Base-by-base conservation (phyloP, 257 asterid species). In the Misopates orontium region DNA sequence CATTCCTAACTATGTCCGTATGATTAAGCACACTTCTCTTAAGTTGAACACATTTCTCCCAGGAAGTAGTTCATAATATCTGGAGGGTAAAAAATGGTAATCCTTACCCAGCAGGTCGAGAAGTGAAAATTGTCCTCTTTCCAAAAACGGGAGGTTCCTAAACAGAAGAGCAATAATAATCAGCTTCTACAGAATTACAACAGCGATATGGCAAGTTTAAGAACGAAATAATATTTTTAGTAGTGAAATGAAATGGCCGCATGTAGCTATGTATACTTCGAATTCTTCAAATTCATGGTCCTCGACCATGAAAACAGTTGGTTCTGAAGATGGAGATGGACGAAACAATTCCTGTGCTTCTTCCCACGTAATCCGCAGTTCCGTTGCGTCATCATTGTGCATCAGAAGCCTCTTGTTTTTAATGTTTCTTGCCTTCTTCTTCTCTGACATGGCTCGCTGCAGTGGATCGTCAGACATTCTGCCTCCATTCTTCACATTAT, bases 131-230 rank as follows among this genome's bases (percentile, higher is more conserved):
- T 12, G 96, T 88, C 86, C 74, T 82, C 90, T 94, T 94, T 52
- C 97, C 99, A 54, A 94, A 82, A 53, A 94, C 67, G 0, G 99
- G 99, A 56, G 99, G 97, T 76, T 90, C 97, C 99, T 94, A 4
- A 62, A 60, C 52, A 21, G 57, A 62, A 69, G 21, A 11, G 40
- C 28, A 75, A 50, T 10, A 68, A 66, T 65, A 25, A 78, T n/a
- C 17, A n/a, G 50, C 20, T 40, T 7, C 23, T 50, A 54, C 41
- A 69, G 23, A 19, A 67, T 54, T 19, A 50, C 8, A 61, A 24
- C 25, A 6, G 31, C 36, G 7, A 28, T 28, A 28, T 28, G 36
- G 36, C 4, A 45, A 16, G 15, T n/a, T 13, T 45, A 45, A 16
- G 17, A 45, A 45, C 8, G 0, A 45, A 13, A 45, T 45, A 45